Conservation (phyloP, 2,329 filamentous ascomycete species). For the Phoma sp. region DNA sequence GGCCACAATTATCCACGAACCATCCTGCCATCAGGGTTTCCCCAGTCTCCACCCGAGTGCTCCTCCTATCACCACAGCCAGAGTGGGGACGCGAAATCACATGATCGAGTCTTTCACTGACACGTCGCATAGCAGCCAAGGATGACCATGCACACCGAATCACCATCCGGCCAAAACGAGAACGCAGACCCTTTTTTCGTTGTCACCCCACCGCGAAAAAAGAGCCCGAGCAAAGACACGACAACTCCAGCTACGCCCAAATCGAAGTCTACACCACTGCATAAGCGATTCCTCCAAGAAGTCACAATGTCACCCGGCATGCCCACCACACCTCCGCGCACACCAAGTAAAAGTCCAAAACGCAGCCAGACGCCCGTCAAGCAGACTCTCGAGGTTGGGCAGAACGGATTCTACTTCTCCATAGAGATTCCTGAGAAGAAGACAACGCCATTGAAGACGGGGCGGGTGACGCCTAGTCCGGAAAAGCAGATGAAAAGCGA, state of each 20-base stretch:
- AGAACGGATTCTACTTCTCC: conserved; percentile 29
- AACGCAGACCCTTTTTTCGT: conserved; percentile 13
- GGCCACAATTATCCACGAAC: not conserved
- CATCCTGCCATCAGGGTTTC: not conserved
- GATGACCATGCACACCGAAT: not conserved
- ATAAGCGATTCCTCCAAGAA: conserved; percentile 23
- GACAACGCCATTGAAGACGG: conserved; percentile 2
- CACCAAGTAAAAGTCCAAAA: conserved; percentile 16
- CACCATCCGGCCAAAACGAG: not conserved
- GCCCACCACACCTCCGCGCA: conserved; percentile 18
- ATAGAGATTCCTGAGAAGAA: conserved; percentile 28
- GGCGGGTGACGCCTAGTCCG: conserved; percentile 6
- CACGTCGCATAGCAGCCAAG: conserved; percentile 9
- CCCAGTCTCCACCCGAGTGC: not conserved
- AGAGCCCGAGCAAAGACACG: not conserved
- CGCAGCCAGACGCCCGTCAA: conserved; percentile 5
- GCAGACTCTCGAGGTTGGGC: conserved; percentile 24
- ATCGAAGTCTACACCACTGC: conserved; percentile 17
- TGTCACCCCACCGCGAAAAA: conserved; percentile 10
- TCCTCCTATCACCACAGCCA: not conserved
- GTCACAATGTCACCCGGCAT: conserved; percentile 23
- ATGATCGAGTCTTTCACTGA: conserved; percentile 14
- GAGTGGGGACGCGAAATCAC: conserved; percentile 1
- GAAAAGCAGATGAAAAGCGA: conserved; percentile 6
- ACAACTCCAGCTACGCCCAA: conserved; percentile 8